Evolutionary conservation across 257 asterid genomes (phyloP), one percentile per base, ranked within the genome.

Genomic region (Lavandula angustifolia): DNA sequence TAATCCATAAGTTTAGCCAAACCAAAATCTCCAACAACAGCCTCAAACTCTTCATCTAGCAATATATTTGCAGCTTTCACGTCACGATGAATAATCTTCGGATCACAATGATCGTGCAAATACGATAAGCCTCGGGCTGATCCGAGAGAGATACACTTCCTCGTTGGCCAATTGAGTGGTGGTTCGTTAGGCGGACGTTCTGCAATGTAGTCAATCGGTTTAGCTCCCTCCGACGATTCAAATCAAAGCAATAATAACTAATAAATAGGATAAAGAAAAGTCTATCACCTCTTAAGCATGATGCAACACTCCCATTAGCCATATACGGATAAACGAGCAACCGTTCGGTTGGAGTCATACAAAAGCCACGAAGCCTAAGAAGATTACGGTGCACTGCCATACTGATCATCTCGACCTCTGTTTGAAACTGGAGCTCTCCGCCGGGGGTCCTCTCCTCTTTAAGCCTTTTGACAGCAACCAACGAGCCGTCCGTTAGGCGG

Each of bases 271-370:
- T 12, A 49, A 32, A 11, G 17, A 34, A 17, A 5, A 67, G 32
- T 40, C 9, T 3, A 54, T 69, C 55, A 79, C 87, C 85, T 82
- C 87, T 74, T 67, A 82, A 76, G 32, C 85, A 79, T 7, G 87
- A 82, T 13, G 87, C 87, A 40, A 76, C 87, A 48, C 87, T 82
- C 55, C 87, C 87, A 66, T 82, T 82, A 42, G 81, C 87, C 87
- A 82, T 82, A 29, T 75, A 82, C 3, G 87, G 87, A 71, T 82
- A 82, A 62, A 82, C 84, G 42, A 82, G 87, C 61, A 82, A 54
- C 40, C 84, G 76, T 50, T 82, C 87, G 1, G 87, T 79, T 4
- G 87, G 87, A 53, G 84, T 82, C 87, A 82, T 82, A 32, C 87
- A 82, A 66, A 82, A 82, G 33, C 87, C 87, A 7, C 81, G 80